These are phyloP conservation scores for Epichloe uncinata DNA, from an alignment of 2,329 filamentous ascomycete species.

Conservation along the genomic window DNA sequence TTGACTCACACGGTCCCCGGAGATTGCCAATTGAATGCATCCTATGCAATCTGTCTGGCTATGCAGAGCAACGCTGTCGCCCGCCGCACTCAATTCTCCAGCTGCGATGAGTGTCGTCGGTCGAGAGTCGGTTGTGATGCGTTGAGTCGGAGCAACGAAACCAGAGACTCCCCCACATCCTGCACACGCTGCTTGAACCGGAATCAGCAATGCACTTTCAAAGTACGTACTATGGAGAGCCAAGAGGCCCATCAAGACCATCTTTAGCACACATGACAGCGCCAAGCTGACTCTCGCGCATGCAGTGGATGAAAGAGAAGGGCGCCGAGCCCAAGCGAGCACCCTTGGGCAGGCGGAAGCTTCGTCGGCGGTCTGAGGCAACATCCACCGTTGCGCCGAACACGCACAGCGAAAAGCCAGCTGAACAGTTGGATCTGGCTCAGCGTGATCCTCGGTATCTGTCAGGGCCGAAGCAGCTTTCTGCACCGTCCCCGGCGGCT, in stretches of 20 bases:
- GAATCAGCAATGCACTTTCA: constrained; percentile 16
- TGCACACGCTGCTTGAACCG: constrained; percentile 45
- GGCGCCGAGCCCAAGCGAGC: not conserved
- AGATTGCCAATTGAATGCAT: not conserved
- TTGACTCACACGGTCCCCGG: too few relatives aligned
- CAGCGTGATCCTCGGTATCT: not conserved
- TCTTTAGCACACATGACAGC: too few relatives aligned
- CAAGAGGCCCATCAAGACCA: too few relatives aligned
- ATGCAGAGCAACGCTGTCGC: constrained; percentile 11
- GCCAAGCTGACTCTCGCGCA: too few relatives aligned
- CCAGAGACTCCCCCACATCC: constrained; percentile 50
- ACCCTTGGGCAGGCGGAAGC: constrained; percentile 1
- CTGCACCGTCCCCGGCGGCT: not conserved
- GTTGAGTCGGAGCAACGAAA: constrained; percentile 24
- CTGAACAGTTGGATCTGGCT: not conserved
- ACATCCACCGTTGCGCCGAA: not conserved
- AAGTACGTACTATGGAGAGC: constrained; percentile 8
- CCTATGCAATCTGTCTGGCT: not conserved
- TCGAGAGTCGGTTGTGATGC: constrained; percentile 20
- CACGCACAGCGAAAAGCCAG: not conserved
- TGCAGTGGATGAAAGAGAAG: constrained; percentile 4
- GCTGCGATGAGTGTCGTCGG: constrained; percentile 19
- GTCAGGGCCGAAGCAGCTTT: not conserved
- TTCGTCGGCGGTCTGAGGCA: not conserved
- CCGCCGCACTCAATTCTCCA: constrained; percentile 23